Percentiles rank a stretch among this genome's conserved stretches.
Evolutionary conservation across 2,329 filamentous ascomycete genomes (phyloP).

Genomic region (Ramichloridium luteum): DNA sequence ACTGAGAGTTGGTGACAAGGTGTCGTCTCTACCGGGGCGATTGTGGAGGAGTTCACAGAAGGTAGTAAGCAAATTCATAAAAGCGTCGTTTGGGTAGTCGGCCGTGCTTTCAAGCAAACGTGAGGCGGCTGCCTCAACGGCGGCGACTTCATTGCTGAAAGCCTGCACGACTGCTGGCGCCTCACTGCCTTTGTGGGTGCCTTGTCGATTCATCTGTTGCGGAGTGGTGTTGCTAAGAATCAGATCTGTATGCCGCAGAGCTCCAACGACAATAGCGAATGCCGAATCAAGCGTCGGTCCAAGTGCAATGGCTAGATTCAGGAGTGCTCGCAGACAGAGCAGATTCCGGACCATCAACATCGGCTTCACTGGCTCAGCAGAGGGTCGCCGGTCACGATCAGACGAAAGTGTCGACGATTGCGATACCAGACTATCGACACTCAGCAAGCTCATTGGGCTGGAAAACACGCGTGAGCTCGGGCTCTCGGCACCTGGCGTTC

Average conservation of each 20-base stretch:
- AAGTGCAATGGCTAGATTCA: slow-evolving; percentile 92
- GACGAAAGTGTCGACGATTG: slow-evolving; percentile 40
- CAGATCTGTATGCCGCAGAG: slow-evolving; percentile 82
- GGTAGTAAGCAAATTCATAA: slow-evolving; percentile 63
- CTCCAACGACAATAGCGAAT: slow-evolving; percentile 87
- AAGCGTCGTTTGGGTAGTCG: slow-evolving; percentile 76
- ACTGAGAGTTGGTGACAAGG: slow-evolving; percentile 6
- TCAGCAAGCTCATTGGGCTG: slow-evolving; percentile 60
- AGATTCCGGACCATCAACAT: slow-evolving; percentile 79
- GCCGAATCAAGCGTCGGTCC: slow-evolving; percentile 74
- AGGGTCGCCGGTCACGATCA: slow-evolving; percentile 46
- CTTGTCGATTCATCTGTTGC: slow-evolving; percentile 17
- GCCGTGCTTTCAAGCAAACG: slow-evolving; percentile 83
- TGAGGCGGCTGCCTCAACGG: slow-evolving; percentile 76
- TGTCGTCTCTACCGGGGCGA: slow-evolving; percentile 7
- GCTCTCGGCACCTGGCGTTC: slow-evolving; percentile 35
- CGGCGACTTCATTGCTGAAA: slow-evolving; percentile 65
- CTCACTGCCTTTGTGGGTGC: slow-evolving; percentile 13
- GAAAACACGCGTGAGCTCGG: slow-evolving; percentile 45
- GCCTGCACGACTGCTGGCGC: slow-evolving; percentile 18
- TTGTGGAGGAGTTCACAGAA: slow-evolving; percentile 56
- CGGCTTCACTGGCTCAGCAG: slow-evolving; percentile 38
- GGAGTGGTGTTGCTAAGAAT: slow-evolving; percentile 47
- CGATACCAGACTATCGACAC: slow-evolving; percentile 57
- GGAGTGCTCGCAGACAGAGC: slow-evolving; percentile 72